Evolutionary conservation across 2,329 filamentous ascomycete species (phyloP).

Genomic region (Xylariales sp.): DNA sequence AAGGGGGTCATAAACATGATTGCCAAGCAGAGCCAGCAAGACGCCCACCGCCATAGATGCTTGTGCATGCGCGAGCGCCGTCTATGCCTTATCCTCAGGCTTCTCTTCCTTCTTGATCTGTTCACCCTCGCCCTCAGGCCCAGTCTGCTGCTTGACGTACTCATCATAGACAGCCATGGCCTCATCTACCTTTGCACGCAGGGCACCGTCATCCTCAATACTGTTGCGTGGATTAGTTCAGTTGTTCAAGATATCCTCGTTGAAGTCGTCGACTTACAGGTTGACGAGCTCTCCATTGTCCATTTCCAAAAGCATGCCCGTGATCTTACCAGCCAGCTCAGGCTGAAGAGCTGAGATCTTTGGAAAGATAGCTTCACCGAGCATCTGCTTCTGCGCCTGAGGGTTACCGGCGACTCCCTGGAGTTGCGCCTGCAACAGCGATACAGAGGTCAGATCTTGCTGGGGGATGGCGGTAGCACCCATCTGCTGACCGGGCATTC

Average conservation of each 20-base stretch:
- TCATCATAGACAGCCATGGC: slow-evolving; percentile 96
- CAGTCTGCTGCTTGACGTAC: slow-evolving; percentile 83
- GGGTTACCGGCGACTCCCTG: slow-evolving; percentile 44
- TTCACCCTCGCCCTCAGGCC: slow-evolving; percentile 27
- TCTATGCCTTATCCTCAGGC: slow-evolving; percentile 48
- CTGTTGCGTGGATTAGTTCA: slow-evolving; percentile 42
- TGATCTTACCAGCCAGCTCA: slow-evolving; percentile 97
- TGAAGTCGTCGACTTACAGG: slow-evolving; percentile 67
- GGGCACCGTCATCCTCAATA: slow-evolving; percentile 81
- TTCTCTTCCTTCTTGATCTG: slow-evolving; percentile 48
- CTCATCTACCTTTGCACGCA: slow-evolving; percentile 95
- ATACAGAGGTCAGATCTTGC: slow-evolving; percentile 34
- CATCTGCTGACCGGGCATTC: too few relatives aligned
- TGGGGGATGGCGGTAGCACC: slow-evolving; percentile 27
- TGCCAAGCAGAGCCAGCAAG: slow-evolving; percentile 5
- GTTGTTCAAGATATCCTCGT: not conserved
- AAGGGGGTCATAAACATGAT: slow-evolving; percentile 11
- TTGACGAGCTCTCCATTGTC: slow-evolving; percentile 91
- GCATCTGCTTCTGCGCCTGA: slow-evolving; percentile 94
- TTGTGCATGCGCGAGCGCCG: slow-evolving; percentile 11
- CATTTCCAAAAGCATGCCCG: slow-evolving; percentile 99
- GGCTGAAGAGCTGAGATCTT: slow-evolving; percentile 96
- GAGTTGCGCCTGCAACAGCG: slow-evolving; percentile 55
- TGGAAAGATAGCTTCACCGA: slow-evolving; percentile 96
- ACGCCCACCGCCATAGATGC: not conserved